These are phyloP conservation scores for Leucosporidium scottii DNA, from an alignment of 768 basidiomycete species.

Conservation along the genomic window DNA sequence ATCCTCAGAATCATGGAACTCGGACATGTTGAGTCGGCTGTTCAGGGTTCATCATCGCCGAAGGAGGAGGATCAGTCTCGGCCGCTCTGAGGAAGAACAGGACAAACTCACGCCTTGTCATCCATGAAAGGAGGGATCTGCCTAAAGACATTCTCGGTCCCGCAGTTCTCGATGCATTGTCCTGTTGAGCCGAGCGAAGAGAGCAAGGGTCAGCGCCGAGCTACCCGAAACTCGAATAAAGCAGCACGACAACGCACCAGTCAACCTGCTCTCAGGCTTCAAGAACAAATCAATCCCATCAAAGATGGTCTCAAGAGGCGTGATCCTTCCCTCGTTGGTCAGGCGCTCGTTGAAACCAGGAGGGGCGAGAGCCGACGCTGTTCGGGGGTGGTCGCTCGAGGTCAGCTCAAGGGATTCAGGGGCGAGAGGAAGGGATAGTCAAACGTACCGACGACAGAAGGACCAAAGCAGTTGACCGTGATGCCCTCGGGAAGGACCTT, in stretches of 20 bases:
- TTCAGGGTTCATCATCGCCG: no score
- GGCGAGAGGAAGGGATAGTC: no score
- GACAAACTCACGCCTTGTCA: background rate
- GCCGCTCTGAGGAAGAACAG: no score
- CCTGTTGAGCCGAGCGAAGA: background rate
- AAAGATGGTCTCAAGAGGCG: slow-evolving; percentile 24
- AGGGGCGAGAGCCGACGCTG: slow-evolving; percentile 25
- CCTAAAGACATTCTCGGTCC: slow-evolving; percentile 14
- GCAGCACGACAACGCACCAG: slow-evolving; percentile 6
- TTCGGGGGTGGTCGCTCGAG: no score
- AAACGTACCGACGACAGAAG: slow-evolving; percentile 22
- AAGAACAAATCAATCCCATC: slow-evolving; percentile 26
- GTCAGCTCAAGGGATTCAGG: no score
- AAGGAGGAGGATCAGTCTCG: no score
- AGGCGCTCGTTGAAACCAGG: slow-evolving; percentile 19
- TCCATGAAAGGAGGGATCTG: background rate
- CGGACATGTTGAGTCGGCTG: slow-evolving; percentile 8
- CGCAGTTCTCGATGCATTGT: slow-evolving; percentile 22
- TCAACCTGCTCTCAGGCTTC: slow-evolving; percentile 4
- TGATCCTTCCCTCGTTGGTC: slow-evolving; percentile 14
- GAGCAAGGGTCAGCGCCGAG: background rate
- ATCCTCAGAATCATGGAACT: slow-evolving; percentile 6
- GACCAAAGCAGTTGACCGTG: slow-evolving; percentile 31
- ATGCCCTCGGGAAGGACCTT: slow-evolving; percentile 26
- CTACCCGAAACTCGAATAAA: no score